Conservation (phyloP, 371 early-diverging fungal species). For the Mucor circinelloides region DNA sequence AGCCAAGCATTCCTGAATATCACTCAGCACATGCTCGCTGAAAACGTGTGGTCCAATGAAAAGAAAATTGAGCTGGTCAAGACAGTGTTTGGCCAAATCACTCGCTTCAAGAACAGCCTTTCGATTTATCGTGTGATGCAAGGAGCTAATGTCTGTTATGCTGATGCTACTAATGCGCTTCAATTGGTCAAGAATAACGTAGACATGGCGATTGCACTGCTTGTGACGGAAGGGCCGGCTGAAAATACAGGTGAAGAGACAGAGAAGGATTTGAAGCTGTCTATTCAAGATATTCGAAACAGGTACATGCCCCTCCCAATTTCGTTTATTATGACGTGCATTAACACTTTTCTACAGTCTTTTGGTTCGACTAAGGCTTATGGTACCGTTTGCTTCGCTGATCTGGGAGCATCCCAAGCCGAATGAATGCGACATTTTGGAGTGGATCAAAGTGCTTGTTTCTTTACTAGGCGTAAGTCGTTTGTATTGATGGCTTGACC, state of each 20-base stretch:
- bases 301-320: no score
- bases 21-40: slow-evolving; percentile 58
- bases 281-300: slow-evolving; percentile 47
- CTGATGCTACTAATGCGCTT: slow-evolving; percentile 49
- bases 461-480: slow-evolving; percentile 42
- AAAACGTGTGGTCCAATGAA: slow-evolving; percentile 46
- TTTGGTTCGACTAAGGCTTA: slow-evolving; percentile 51
- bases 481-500: neutral
- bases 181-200: slow-evolving; percentile 38
- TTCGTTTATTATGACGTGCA: neutral
- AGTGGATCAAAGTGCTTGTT: slow-evolving; percentile 45
- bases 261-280: slow-evolving; percentile 16
- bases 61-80: slow-evolving; percentile 57
- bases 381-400: slow-evolving; percentile 58
- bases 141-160: slow-evolving; percentile 46
- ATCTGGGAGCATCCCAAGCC: slow-evolving; percentile 59
- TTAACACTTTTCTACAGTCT: slow-evolving; percentile 23
- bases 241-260: slow-evolving; percentile 22
- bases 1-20: slow-evolving; percentile 56
- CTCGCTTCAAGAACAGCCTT: slow-evolving; percentile 43
- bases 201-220: slow-evolving; percentile 39
- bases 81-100: slow-evolving; percentile 52
- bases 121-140: slow-evolving; percentile 58
- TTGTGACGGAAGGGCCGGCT: slow-evolving; percentile 40
- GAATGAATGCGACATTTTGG: slow-evolving; percentile 50